Evolutionary conservation across 192 early-diverging fungal genomes (phyloP), one percentile per base, ranked within the genome.

Genomic region (Backusella luteola): DNA sequence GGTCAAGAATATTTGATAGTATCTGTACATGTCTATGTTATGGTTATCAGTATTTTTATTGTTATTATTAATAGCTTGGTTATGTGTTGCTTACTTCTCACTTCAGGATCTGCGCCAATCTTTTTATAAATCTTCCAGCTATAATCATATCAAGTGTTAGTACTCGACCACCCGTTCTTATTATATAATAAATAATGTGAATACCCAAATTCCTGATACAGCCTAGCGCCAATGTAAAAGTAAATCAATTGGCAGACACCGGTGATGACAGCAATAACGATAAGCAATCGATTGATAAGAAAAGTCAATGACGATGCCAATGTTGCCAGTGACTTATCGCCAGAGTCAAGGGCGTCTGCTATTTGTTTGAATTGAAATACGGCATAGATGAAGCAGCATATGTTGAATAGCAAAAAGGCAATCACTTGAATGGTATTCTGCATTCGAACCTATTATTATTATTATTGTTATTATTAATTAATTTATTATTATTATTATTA

Each of bases 1-100:
- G 72, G 94, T 85, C 59, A 96, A 75, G 78, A 94, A 94, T 66
- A 96, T 89, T 59, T 95, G 93, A 80, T 94, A 94, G 34, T 84
- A 81, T 35, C 88, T 80, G 68, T 87, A 90, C 87, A 89, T 86
- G 39, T 73, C 87, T 88, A 70, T 69, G 49, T 26, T 14, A 4
- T 71, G 36, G 3, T 15, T 8, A 29, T 12, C 9, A 23, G 3
- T 29, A 14, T 29, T 4, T 29, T 1, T 63, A 0, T 0, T 29
- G 0, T 1, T 63, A 29, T 4, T 29, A 12, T 1, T 29, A 26
- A 63, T 14, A 12, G 9, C 14, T 4, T 63, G 29, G 29, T 63
- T 0, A n/a, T 5, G 5, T 53, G 1, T 26, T 53, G 72, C 79
- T 85, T 86, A 82, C 89, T 88, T 80, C 85, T 83, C 68, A 89